Evolutionary conservation across 73 alveolate genomes (phyloP).

Genomic region (Symbiodinium pilosum): DNA sequence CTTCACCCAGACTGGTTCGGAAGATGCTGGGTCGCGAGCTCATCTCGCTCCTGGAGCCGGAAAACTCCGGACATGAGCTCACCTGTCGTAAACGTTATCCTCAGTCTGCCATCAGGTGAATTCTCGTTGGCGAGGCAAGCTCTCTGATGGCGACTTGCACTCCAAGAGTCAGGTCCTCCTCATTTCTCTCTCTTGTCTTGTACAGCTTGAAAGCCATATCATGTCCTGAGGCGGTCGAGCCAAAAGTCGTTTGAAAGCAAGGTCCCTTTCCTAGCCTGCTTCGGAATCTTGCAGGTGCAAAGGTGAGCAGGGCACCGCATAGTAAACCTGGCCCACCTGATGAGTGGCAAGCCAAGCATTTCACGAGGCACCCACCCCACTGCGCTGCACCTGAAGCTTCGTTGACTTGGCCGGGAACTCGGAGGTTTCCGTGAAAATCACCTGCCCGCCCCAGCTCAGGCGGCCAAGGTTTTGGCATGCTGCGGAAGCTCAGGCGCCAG

Average conservation of each 20-base stretch:
- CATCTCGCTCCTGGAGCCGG: conserved; percentile 73
- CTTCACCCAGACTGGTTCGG: too few relatives aligned
- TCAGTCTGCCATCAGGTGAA: not conserved
- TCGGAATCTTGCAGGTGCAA: not conserved
- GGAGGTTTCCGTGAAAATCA: conserved; percentile 40
- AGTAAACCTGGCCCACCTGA: conserved; percentile 68
- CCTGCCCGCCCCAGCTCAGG: not conserved
- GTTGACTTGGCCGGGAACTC: conserved; percentile 62
- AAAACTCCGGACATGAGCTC: conserved; percentile 68
- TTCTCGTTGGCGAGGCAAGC: too few relatives aligned
- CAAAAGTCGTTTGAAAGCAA: too few relatives aligned
- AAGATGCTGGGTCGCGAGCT: not conserved
- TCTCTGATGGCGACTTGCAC: not conserved
- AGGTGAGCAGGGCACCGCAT: conserved; percentile 61
- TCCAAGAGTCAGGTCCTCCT: conserved; percentile 47
- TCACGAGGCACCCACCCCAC: too few relatives aligned
- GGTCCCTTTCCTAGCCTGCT: not conserved
- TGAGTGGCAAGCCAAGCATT: too few relatives aligned
- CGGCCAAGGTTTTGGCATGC: not conserved
- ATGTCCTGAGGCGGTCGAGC: too few relatives aligned
- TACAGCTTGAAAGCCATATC: conserved; percentile 69
- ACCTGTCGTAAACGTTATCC: conserved; percentile 55
- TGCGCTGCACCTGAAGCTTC: conserved; percentile 27
- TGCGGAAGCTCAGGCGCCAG: not conserved
- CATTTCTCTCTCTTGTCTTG: conserved; percentile 21